phyloP scores from a whole-genome alignment of 2,329 filamentous ascomycete genomes.

The Colletotrichum horii region DNA sequence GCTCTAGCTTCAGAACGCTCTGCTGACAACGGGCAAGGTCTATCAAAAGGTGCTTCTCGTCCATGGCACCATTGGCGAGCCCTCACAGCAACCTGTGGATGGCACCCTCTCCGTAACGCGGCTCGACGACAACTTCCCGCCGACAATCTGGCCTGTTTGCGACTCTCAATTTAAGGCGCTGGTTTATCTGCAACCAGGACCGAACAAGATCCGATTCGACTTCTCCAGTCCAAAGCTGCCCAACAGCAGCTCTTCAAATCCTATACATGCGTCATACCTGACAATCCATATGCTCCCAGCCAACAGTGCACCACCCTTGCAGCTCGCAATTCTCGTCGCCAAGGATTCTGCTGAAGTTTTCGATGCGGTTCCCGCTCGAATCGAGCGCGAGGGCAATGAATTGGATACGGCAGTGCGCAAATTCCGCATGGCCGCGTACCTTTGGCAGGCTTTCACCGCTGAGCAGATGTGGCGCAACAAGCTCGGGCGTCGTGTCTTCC shows the following conservation, averaged over 20 bases:
- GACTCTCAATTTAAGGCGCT: conserved; percentile 92
- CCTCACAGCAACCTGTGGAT: conserved; percentile 63
- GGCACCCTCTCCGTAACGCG: conserved; percentile 81
- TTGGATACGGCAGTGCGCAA: conserved; percentile 84
- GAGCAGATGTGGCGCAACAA: conserved; percentile 95
- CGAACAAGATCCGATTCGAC: conserved; percentile 87
- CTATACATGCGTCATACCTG: conserved; percentile 78
- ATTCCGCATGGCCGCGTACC: conserved; percentile 91
- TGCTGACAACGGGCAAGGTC: conserved; percentile 60
- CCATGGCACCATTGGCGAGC: conserved; percentile 81
- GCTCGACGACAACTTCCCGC: conserved; percentile 84
- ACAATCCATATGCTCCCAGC: conserved; percentile 87
- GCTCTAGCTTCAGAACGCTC: not conserved
- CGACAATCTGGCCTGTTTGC: conserved; percentile 84
- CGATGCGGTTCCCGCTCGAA: conserved; percentile 78
- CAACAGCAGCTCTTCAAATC: conserved; percentile 68
- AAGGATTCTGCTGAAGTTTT: conserved; percentile 88
- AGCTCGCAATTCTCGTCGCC: conserved; percentile 85
- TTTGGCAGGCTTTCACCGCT: conserved; percentile 96
- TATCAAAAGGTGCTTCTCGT: conserved; percentile 90
- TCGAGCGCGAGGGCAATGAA: conserved; percentile 80
- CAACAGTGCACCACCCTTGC: conserved; percentile 79
- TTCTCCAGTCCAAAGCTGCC: conserved; percentile 84
- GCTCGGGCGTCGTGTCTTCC: conserved; percentile 83
- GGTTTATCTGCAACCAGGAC: conserved; percentile 87